These are phyloP conservation scores for Ascodesmis nigricans DNA, from an alignment of 495 filamentous ascomycete species.

Conservation along the genomic window DNA sequence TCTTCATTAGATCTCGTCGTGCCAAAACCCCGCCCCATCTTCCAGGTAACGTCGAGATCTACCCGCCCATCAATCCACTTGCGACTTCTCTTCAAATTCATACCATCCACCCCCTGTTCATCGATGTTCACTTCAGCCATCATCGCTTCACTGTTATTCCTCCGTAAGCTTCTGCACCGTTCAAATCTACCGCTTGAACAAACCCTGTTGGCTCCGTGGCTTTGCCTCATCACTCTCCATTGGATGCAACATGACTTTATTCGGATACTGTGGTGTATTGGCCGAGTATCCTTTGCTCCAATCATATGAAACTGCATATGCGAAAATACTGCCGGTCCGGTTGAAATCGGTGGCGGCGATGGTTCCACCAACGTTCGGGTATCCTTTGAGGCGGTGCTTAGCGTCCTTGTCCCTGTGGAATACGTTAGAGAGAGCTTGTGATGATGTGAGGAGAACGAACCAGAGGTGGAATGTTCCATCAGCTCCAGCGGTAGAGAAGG, in stretches of 20 bases:
- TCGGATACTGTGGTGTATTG: constrained; percentile 46
- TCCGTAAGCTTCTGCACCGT: constrained; percentile 5
- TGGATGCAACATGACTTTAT: constrained; percentile 73
- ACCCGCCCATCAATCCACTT: no score
- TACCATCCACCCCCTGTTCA: no score
- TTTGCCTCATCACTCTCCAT: constrained; percentile 61
- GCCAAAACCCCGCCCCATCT: no score
- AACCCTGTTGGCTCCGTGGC: constrained; percentile 45
- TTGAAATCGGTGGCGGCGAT: constrained; percentile 66
- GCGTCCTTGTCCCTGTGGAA: constrained; percentile 47
- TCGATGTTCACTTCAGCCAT: no score
- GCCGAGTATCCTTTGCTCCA: constrained; percentile 73
- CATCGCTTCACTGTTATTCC: neutral
- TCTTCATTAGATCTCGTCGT: no score
- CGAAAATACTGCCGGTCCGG: constrained; percentile 55
- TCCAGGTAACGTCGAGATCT: no score
- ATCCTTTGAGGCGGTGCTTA: constrained; percentile 69
- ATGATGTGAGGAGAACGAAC: constrained; percentile 17
- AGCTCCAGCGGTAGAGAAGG: constrained; percentile 71
- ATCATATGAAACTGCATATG: constrained; percentile 82
- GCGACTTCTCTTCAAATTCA: no score
- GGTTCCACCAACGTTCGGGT: constrained; percentile 60
- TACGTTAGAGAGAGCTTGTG: constrained; percentile 4
- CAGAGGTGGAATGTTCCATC: constrained; percentile 83
- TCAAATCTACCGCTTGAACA: constrained; percentile 40